Evolutionary conservation across 169 alveolate species (phyloP).

Genomic region (Plasmodium chabaudi): DNA sequence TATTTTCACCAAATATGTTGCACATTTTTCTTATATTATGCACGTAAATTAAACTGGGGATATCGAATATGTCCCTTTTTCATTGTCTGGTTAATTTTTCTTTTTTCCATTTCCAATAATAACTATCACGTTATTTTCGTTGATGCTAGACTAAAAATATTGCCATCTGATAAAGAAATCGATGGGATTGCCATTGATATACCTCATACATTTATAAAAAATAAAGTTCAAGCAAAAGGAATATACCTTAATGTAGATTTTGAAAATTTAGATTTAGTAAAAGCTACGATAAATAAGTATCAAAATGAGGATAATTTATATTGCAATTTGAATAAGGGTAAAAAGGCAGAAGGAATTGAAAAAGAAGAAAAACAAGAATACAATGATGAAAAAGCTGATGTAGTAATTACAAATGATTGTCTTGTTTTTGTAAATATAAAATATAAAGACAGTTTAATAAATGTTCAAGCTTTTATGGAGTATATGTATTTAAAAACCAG

Average conservation of each 20-base stretch:
- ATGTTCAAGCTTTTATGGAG: slow-evolving; percentile 47
- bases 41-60: too few relatives aligned
- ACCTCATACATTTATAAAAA: slow-evolving; percentile 31
- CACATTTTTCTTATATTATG: too few relatives aligned
- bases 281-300: slow-evolving; percentile 15
- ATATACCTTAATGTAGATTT: slow-evolving; percentile 35
- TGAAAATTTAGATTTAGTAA: slow-evolving; percentile 19
- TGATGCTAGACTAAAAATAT: slow-evolving; percentile 14
- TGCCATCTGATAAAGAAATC: slow-evolving; percentile 15
- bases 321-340: slow-evolving; percentile 49
- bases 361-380: not conserved
- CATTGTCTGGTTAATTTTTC: not conserved
- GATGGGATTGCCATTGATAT: slow-evolving; percentile 49
- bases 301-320: slow-evolving; percentile 8
- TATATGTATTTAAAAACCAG: slow-evolving; percentile 47
- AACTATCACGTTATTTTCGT: not conserved
- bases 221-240: slow-evolving; percentile 49
- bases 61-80: too few relatives aligned
- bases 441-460: slow-evolving; percentile 43
- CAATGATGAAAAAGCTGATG: not conserved
- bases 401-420: slow-evolving; percentile 41
- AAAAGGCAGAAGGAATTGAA: not conserved
- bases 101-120: too few relatives aligned
- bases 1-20: too few relatives aligned
- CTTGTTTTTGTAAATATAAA: slow-evolving; percentile 47